These are phyloP conservation scores for Daedaleopsis nitida DNA, from an alignment of 768 basidiomycete genomes.

Conservation along the genomic window DNA sequence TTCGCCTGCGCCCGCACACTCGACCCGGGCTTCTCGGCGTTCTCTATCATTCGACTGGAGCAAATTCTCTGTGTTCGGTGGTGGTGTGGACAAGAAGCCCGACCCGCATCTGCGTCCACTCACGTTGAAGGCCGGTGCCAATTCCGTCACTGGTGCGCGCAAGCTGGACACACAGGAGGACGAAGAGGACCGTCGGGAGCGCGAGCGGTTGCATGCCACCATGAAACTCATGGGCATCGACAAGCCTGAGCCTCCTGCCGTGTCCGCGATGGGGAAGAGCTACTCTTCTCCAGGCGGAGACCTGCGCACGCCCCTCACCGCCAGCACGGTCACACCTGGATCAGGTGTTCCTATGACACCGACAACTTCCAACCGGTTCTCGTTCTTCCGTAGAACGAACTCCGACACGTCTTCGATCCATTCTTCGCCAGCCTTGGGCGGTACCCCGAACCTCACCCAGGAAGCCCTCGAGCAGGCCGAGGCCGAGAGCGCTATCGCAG, in stretches of 20 bases:
- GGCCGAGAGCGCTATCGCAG: constrained; percentile 73
- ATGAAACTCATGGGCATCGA: constrained; percentile 95
- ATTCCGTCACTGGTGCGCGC: constrained; percentile 60
- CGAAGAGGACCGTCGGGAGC: constrained; percentile 86
- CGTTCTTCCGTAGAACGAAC: constrained; percentile 66
- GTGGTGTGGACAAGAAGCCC: constrained; percentile 58
- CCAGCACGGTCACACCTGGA: constrained; percentile 27
- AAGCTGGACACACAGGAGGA: constrained; percentile 90
- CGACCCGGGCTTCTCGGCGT: constrained; percentile 53
- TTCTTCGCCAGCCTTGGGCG: constrained; percentile 37
- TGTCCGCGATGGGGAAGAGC: constrained; percentile 41
- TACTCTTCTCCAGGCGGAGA: constrained; percentile 35
- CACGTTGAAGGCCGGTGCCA: constrained; percentile 68
- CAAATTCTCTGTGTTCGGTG: constrained; percentile 68
- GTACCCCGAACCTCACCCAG: constrained; percentile 55
- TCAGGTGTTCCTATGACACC: constrained; percentile 33
- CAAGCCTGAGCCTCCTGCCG: constrained; percentile 48
- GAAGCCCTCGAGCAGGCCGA: constrained; percentile 80
- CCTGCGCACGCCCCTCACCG: constrained; percentile 19
- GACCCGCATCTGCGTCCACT: constrained; percentile 63
- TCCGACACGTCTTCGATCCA: constrained; percentile 50
- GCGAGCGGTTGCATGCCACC: constrained; percentile 85
- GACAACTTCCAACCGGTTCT: constrained; percentile 53
- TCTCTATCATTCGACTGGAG: constrained; percentile 89
- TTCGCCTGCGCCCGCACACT: constrained; percentile 24